Evolutionary conservation across 2,329 filamentous ascomycete genomes (phyloP), one percentile per base, ranked within the genome.

Genomic region (Alternaria arborescens): DNA sequence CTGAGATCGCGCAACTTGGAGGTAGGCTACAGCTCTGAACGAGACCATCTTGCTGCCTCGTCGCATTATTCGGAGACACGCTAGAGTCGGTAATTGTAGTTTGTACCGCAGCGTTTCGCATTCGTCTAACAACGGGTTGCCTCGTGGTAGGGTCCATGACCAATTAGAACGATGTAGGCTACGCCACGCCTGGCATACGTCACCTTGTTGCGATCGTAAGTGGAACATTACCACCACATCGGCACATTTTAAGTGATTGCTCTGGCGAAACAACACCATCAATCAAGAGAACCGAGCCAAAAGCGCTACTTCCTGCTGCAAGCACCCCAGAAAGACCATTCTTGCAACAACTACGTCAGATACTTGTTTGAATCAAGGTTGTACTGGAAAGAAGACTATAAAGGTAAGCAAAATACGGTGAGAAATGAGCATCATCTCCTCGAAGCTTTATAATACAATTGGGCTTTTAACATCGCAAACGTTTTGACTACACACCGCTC

Each of bases 121-220:
- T 41, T 54, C 26, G 55, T 26, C 36, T 54, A 42, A 14, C 5
- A 36, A 36, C 14, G 14, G 32, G 20, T 18, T n/a, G 36, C 30
- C 42, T 40, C 3, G 36, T 36, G 6, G 46, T 26, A 38, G 20
- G 20, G 16, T 38, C 14, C 20, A 22, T 14, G 20, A 26, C 51
- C 56, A 59, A 59, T 59, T 28, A 59, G 32, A 54, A 34, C 26
- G 24, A 34, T 34, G 26, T 10, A 38, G 16, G 40, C 58, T 34
- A 43, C 47, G 52, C 52, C 58, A 50, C 58, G 8, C 18, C 42
- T 47, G 20, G 12, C 26, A 36, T 60, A 57, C 58, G 58, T 60
- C 58, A 57, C 58, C 20, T 22, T 42, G 28, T 47, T 40, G 51
- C 53, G 47, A 34, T 40, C 42, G 47, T 52, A 52, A 52, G 30